phyloP scores from a whole-genome alignment of 1,139 yeast species.

The Diutina catenulata region DNA sequence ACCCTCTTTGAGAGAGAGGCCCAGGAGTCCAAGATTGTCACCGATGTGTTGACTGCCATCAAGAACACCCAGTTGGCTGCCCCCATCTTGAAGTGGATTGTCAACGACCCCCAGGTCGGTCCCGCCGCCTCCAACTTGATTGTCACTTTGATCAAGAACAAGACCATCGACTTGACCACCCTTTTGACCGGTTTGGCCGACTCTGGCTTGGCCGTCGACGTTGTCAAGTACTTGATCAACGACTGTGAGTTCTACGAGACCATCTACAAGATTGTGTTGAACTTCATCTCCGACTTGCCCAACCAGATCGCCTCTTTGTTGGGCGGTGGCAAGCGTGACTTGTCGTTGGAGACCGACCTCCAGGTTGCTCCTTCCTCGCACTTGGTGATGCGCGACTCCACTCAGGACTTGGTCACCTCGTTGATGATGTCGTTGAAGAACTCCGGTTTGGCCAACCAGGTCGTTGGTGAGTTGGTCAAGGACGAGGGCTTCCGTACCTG shows the following conservation, averaged over 20 bases:
- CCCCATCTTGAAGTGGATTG: constrained; percentile 23
- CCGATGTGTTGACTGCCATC: constrained; percentile 28
- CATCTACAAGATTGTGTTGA: constrained; percentile 23
- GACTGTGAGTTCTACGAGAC: constrained; percentile 30
- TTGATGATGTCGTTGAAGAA: constrained; percentile 26
- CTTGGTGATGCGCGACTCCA: constrained; percentile 17
- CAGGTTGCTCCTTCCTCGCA: constrained; percentile 7
- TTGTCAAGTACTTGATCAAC: constrained; percentile 26
- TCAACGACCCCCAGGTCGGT: constrained; percentile 21
- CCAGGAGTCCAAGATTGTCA: constrained; percentile 17
- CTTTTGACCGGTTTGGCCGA: constrained; percentile 28
- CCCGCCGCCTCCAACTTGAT: constrained; percentile 23
- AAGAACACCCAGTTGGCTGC: constrained; percentile 30
- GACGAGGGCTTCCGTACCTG: constrained; percentile 28
- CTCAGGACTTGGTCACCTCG: constrained; percentile 23
- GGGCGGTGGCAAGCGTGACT: constrained; percentile 11
- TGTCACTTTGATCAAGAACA: constrained; percentile 8
- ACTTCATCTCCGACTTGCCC: constrained; percentile 18
- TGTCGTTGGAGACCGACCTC: background rate
- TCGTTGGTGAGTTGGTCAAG: constrained; percentile 28
- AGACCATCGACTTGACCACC: constrained; percentile 13
- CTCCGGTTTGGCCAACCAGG: constrained; percentile 33
- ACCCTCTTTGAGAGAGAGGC: constrained; percentile 8
- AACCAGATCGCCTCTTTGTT: constrained; percentile 16
- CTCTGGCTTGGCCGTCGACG: constrained; percentile 25